phyloP scores from a whole-genome alignment of 1,139 yeast genomes.

The Debaryomycetaceae sp. region DNA sequence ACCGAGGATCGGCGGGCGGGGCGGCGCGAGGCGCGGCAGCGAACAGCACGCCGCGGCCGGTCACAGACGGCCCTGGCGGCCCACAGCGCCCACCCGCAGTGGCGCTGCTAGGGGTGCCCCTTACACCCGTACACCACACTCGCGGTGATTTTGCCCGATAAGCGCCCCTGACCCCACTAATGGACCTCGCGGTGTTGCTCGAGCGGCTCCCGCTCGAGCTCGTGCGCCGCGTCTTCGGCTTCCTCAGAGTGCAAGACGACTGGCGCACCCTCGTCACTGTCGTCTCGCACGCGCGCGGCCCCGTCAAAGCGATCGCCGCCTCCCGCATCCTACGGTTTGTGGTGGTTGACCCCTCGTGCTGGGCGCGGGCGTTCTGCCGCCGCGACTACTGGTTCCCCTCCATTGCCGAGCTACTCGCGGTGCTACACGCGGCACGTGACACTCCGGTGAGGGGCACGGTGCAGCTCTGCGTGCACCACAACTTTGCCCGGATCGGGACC shows the following conservation, averaged over 20 bases:
- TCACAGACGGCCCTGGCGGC: conserved; percentile 1
- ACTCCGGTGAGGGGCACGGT: conserved; percentile 4
- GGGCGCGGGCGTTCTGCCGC: conserved; percentile 7
- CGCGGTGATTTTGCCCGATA: no score
- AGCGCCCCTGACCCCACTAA: no score
- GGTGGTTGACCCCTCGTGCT: conserved; percentile 9
- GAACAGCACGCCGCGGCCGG: background rate
- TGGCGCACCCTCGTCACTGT: conserved; percentile 1
- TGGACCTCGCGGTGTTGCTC: conserved; percentile 1
- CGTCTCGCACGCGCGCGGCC: conserved; percentile 1
- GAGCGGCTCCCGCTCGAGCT: conserved; percentile 6
- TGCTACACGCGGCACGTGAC: background rate
- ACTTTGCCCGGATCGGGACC: conserved; percentile 4
- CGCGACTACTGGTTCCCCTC: conserved; percentile 8
- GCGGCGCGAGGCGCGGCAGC: no score
- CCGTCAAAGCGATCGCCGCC: conserved; percentile 2
- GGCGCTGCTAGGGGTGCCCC: no score
- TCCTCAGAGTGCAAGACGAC: conserved; percentile 7
- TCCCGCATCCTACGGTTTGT: conserved; percentile 7
- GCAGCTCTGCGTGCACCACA: conserved; percentile 8
- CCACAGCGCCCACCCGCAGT: no score
- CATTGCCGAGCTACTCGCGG: conserved; percentile 4
- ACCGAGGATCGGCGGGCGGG: no score
- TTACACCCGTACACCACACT: no score
- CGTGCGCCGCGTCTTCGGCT: conserved; percentile 6